Evolutionary conservation across 352 stramenopile species (phyloP).

Genomic region (Pythium sp.): DNA sequence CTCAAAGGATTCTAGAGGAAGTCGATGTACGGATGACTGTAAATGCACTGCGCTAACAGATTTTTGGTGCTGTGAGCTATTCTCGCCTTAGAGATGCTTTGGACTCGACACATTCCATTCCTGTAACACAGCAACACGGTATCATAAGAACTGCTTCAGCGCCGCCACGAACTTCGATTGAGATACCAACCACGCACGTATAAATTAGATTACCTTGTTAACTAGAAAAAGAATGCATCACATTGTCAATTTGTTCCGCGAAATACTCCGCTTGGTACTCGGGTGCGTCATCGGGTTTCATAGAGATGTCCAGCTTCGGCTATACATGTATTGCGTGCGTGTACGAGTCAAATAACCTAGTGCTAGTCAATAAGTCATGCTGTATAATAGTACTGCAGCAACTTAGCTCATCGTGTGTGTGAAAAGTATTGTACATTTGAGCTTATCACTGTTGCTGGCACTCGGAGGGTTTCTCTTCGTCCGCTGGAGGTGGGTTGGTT

Average conservation of each 20-base stretch:
- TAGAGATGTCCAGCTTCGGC: not conserved
- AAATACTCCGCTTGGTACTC: not conserved
- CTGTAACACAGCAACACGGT: not conserved
- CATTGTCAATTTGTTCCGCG: not conserved
- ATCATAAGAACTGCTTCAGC: too few relatives aligned
- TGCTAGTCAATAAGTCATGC: not conserved
- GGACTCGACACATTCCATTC: not conserved
- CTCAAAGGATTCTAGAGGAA: not conserved
- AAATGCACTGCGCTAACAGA: not conserved
- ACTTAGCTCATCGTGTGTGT: not conserved
- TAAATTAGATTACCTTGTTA: not conserved
- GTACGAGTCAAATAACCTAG: too few relatives aligned
- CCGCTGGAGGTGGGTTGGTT: too few relatives aligned
- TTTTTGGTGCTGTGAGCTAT: not conserved
- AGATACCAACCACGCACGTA: not conserved
- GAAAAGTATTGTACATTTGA: conserved; percentile 2
- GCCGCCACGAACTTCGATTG: not conserved
- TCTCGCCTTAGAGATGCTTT: not conserved
- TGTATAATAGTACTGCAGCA: not conserved
- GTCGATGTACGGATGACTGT: not conserved
- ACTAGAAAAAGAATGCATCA: not conserved
- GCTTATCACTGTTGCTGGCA: conserved; percentile 18
- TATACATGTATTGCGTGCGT: not conserved
- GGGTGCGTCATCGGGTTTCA: not conserved
- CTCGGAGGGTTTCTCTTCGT: conserved; percentile 19